phyloP scores from a whole-genome alignment of 2,329 filamentous ascomycete species.

The Scedosporium minutisporum region DNA sequence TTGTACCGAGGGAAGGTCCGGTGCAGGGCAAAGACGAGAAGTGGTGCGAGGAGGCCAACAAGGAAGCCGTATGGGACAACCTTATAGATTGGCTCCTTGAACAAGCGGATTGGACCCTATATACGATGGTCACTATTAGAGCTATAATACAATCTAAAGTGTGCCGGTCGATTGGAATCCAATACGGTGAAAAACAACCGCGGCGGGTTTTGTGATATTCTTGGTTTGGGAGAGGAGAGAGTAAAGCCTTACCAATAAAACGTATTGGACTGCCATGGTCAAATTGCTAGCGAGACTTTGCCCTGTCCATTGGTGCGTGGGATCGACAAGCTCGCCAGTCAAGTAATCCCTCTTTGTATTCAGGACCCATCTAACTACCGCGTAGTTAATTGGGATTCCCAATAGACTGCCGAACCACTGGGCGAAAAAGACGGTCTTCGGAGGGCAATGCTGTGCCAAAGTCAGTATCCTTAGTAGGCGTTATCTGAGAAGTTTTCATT shows the following conservation, averaged over 20 bases:
- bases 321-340: constrained; percentile 38
- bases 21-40: constrained; percentile 41
- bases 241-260: constrained; percentile 33
- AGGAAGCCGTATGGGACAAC: constrained; percentile 44
- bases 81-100: constrained; percentile 35
- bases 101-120: constrained; percentile 37
- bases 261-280: constrained; percentile 50
- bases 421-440: constrained; percentile 49
- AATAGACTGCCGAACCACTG: constrained; percentile 50
- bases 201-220: too few species aligned
- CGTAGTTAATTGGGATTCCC: constrained; percentile 53
- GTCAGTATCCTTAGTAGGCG: neutral
- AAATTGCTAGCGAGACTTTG: constrained; percentile 41
- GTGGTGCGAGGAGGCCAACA: constrained; percentile 34
- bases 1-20: constrained; percentile 41
- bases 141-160: neutral
- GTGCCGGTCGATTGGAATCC: neutral
- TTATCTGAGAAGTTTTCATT: neutral
- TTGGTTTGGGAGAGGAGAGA: neutral
- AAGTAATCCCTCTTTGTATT: constrained; percentile 46
- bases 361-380: constrained; percentile 49
- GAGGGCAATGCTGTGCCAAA: constrained; percentile 37
- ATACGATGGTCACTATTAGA: constrained; percentile 9
- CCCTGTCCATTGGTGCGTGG: constrained; percentile 52
- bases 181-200: too few species aligned